These are phyloP conservation scores for Coemansia javaensis DNA, from an alignment of 192 early-diverging fungal genomes.

Conservation along the genomic window DNA sequence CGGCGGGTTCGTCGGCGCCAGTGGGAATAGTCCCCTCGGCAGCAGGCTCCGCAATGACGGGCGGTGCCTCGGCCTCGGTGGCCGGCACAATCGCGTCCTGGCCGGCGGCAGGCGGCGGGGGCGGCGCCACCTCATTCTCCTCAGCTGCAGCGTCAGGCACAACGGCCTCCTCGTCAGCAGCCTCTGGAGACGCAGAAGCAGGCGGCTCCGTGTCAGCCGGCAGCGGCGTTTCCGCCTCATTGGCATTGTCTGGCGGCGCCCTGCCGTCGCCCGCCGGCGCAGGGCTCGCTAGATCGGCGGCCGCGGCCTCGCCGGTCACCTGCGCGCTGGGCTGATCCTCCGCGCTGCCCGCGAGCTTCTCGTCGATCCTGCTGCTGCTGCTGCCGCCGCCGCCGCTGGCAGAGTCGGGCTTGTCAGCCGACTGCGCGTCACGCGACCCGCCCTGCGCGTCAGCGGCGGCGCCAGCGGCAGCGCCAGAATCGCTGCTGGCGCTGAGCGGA, in stretches of 20 bases:
- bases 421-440: background rate
- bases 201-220: too few relatives aligned
- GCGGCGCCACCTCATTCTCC: background rate
- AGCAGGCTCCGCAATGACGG: background rate
- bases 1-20: background rate
- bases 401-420: constrained; percentile 2
- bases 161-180: background rate
- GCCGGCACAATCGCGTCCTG: background rate
- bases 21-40: background rate
- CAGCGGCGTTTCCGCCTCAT: too few relatives aligned
- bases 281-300: too few relatives aligned
- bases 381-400: background rate
- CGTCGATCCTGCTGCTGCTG: too few relatives aligned
- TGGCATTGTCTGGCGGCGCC: too few relatives aligned
- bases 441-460: constrained; percentile 2
- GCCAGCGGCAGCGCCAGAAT: constrained; percentile 1
- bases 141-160: constrained; percentile 3
- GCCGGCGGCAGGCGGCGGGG: background rate
- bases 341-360: too few relatives aligned
- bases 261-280: too few relatives aligned
- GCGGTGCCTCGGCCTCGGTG: too few relatives aligned
- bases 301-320: too few relatives aligned
- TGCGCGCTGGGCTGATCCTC: too few relatives aligned
- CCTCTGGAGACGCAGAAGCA: too few relatives aligned
- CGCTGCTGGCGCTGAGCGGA: constrained; percentile 4